Base-by-base conservation (phyloP, 23 red algal genomes). In the Gracilaria gracilis region DNA sequence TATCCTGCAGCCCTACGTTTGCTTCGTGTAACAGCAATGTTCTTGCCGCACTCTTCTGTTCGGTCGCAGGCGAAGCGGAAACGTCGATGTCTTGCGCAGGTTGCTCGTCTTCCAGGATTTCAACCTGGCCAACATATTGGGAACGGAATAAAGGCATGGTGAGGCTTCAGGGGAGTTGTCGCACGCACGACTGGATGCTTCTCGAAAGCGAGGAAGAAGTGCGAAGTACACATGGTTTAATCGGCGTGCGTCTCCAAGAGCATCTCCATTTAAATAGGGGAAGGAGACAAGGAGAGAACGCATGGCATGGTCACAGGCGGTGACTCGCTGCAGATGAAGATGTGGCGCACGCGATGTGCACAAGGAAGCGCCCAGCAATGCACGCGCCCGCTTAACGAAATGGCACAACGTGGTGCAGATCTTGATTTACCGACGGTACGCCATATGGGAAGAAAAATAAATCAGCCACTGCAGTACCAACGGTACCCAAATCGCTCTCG, bases 401-500 rank as follows among this genome's bases (percentile, higher is more conserved):
- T 33, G 85, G 72, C 65, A 78, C 85, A 39, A 88, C 39, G n/a
- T n/a, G n/a, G 46, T 88, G 72, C 47, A 88, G 55, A 8, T 69
- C 85, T 40, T 67, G 66, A 69, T 88, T 88, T n/a, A n/a, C n/a
- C n/a, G n/a, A n/a, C n/a, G n/a, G n/a, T 75, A 88, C 59, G 51
- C 66, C 47, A 58, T 40, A 36, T 59, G 65, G 9, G 49, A 88
- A 88, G 27, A 57, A 88, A 50, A 76, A 88, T 17, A 88, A 16
- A 40, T 88, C 85, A 24, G 85, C 85, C 9, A 88, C n/a, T 3
- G 85, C 12, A 24, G 24, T 13, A 2, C 85, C 85, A 9, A n/a
- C n/a, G n/a, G n/a, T n/a, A n/a, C n/a, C n/a, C n/a, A 88, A 78
- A 33, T 88, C 85, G 67, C 69, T 59, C 48, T 88, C 85, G 50